Evolutionary conservation across 1,284 basidiomycete genomes (phyloP), one percentile per base, ranked within the genome.

Genomic region (Leccinum pachyderme): DNA sequence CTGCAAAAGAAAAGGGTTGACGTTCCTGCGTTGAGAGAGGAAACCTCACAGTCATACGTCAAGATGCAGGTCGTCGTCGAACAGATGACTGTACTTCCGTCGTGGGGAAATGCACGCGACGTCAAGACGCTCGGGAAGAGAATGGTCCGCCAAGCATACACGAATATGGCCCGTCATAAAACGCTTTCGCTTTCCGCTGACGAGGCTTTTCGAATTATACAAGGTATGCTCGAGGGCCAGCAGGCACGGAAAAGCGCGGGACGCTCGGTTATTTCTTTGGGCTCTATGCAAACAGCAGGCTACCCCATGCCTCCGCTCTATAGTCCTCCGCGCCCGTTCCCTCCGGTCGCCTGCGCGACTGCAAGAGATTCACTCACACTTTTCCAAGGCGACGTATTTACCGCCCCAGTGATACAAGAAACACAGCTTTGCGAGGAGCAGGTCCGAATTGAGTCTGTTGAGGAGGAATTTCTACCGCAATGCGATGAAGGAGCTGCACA

Each of bases 51-150:
- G 0, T 54, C 60, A 1, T 77, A 76, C 49, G 8, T 35, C 3
- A 60, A 72, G 27, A 74, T 83, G 72, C 64, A 65, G 27, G 54
- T 57, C 2, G 31, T 77, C 11, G 58, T 86, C 39, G 55, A 64
- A 7, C 49, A 74, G n/a, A 69, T 87, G 55, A 71, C 77, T 2
- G 49, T 58, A 2, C 69, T 84, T 1, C 70, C 75, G 12, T 32
- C 31, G 31, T 32, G 31, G 31, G 31, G 31, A 44, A 87, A 87
- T 54, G 84, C 81, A 0, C 76, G 86, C 8, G 82, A 86, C 55
- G 74, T 86, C 57, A 72, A 79, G 53, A 81, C 79, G 0, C 68
- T 86, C 3, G 70, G 80, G 4, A 80, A 78, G 60, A 63, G 73
- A 43, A 46, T 46, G 45, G 45, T 46, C n/a, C 28, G 45, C n/a